Conservation (phyloP, 106 monocot genomes). For the Xerophyta viscosa region DNA sequence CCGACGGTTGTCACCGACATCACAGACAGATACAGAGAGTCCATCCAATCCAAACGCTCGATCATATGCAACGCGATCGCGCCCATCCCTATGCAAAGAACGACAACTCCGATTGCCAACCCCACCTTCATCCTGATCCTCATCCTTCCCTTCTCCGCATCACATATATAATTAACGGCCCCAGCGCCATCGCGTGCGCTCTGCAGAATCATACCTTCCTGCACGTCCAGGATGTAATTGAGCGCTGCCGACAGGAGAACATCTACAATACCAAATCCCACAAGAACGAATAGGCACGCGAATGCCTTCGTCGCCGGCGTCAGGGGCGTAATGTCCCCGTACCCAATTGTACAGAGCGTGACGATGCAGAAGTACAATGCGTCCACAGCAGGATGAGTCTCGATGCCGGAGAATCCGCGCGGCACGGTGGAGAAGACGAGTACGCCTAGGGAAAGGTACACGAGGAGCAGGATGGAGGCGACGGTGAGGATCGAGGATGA, state of each 20-base stretch:
- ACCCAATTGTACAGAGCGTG: conserved; percentile 62
- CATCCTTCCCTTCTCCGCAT: conserved; percentile 54
- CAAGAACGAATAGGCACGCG: conserved; percentile 48
- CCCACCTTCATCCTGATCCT: conserved; percentile 50
- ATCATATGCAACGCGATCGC: conserved; percentile 22
- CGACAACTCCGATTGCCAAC: conserved; percentile 30
- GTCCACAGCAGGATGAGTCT: conserved; percentile 37
- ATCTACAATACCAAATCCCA: conserved; percentile 60
- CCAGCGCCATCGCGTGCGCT: conserved; percentile 2
- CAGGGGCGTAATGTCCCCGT: conserved; percentile 53
- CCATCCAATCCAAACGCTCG: conserved; percentile 43
- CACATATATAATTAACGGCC: conserved; percentile 17
- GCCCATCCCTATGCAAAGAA: conserved; percentile 38
- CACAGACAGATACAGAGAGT: conserved; percentile 51
- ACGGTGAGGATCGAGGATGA: conserved; percentile 13
- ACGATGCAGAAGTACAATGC: conserved; percentile 68
- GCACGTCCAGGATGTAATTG: conserved; percentile 37
- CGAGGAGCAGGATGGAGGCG: conserved; percentile 12
- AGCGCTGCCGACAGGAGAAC: conserved; percentile 37
- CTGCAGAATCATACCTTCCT: conserved; percentile 30
- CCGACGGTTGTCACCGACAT: conserved; percentile 72
- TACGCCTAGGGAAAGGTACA: conserved; percentile 26
- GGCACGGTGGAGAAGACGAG: conserved; percentile 19
- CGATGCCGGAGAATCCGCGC: conserved; percentile 19
- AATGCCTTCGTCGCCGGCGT: conserved; percentile 30